Evolutionary conservation across 1,284 basidiomycete species (phyloP), one percentile per base, ranked within the genome.

Genomic region (Rhodotorula sp.): DNA sequence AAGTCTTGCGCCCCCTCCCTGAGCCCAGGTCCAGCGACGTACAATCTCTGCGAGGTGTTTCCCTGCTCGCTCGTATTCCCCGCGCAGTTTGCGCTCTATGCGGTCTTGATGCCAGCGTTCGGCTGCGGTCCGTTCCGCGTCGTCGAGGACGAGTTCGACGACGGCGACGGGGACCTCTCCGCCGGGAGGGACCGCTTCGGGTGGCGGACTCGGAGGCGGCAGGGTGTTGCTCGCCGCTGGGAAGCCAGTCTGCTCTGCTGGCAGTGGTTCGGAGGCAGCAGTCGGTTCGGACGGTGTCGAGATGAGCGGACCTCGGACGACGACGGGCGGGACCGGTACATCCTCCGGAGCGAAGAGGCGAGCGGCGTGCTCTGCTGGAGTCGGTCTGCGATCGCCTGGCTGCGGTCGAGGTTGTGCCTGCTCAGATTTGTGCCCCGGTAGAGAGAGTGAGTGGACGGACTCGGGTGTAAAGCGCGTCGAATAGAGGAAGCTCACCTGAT

Each of bases 61-160:
- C 26, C 89, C 85, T 12, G 87, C 86, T 48, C 87, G 87, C 82
- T 93, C 88, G 78, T 92, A 91, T 78, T 93, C 90, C 21, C 89
- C 90, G 61, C 84, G 83, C 65, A 93, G 82, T 76, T 86, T 87
- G 66, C 87, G 84, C 62, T 86, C 85, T 26, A 89, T 84, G 66
- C 89, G 86, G 67, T 86, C 85, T 78, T 89, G 86, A 78, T 90
- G 88, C 89, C 87, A 90, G 81, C 86, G 83, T 60, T 83, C 79
- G 7, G 90, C 79, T 71, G 87, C 87, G 59, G 87, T 85, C 34
- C 79, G 79, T 77, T 72, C 67, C 43, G 55, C 18, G 10, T 67
- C 66, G 43, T 67, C 72, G 23, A 75, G 43, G 26, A 64, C 62
- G 59, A 71, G 72, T 60, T 72, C 66, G 34, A 72, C 70, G 21